Percentiles rank a stretch among this genome's conserved stretches.
Conservation (phyloP, 2,329 filamentous ascomycete genomes). For the Hymenoscyphus fraxineus region DNA sequence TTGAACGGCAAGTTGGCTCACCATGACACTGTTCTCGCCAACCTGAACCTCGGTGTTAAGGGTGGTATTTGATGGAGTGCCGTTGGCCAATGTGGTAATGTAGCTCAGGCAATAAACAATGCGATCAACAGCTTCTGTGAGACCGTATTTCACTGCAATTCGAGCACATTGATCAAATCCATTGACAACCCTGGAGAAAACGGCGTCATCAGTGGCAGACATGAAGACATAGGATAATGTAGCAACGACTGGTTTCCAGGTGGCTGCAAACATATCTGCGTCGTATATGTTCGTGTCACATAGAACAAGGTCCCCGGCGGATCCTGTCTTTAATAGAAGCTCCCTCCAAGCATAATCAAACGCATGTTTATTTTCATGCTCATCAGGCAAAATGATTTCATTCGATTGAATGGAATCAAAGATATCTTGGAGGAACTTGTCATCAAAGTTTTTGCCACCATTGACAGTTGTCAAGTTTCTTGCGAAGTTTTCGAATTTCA, state of each 20-base stretch:
- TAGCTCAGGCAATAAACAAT: constrained; percentile 86
- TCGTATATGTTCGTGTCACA: constrained; percentile 94
- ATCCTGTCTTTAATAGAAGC: constrained; percentile 77
- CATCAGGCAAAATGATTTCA: constrained; percentile 94
- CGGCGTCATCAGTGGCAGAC: constrained; percentile 94
- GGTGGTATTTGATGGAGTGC: constrained; percentile 72
- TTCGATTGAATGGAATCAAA: constrained; percentile 88
- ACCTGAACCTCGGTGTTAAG: constrained; percentile 96
- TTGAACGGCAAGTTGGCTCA: constrained; percentile 94
- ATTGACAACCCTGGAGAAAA: constrained; percentile 88
- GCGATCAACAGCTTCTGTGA: constrained; percentile 85
- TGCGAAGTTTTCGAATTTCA: constrained; percentile 79
- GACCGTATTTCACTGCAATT: constrained; percentile 79
- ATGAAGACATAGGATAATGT: constrained; percentile 98
- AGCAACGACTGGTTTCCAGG: constrained; percentile 91
- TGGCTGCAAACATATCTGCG: constrained; percentile 94
- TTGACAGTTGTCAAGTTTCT: constrained; percentile 91
- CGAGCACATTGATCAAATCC: constrained; percentile 95
- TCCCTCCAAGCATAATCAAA: constrained; percentile 99
- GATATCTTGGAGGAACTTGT: constrained; percentile 79
- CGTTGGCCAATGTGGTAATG: constrained; percentile 82
- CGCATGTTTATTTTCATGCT: constrained; percentile 93
- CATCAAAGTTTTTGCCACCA: constrained; percentile 75
- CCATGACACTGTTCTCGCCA: constrained; percentile 91
- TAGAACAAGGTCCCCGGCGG: constrained; percentile 67